A percentile compares a stretch with the other conserved stretches of the same genome.
These are phyloP conservation scores for Exserohilum turcica DNA, from an alignment of 2,329 filamentous ascomycete genomes.

Conservation along the genomic window DNA sequence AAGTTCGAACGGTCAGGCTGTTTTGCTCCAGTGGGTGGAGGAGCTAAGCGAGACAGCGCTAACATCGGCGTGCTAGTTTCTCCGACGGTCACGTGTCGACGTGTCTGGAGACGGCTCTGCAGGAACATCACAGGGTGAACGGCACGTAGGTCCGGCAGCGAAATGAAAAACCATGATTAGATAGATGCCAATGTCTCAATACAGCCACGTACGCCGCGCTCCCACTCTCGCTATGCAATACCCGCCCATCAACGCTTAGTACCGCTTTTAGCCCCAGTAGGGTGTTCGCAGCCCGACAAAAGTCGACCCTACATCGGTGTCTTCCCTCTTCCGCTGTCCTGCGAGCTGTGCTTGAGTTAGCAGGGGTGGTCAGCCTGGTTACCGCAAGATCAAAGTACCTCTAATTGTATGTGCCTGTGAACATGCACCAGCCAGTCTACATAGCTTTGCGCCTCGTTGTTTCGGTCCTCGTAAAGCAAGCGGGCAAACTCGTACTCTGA, in stretches of 20 bases:
- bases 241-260: slow-evolving; percentile 11
- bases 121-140: background rate
- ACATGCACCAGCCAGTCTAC: slow-evolving; percentile 98
- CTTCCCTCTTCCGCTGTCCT: slow-evolving; percentile 74
- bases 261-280: slow-evolving; percentile 44
- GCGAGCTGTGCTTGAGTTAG: slow-evolving; percentile 52
- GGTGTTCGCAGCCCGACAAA: slow-evolving; percentile 49
- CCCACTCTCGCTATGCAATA: slow-evolving; percentile 38
- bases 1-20: slow-evolving; percentile 5
- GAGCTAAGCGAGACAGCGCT: slow-evolving; percentile 22
- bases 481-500: slow-evolving; percentile 96
- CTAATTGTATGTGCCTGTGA: slow-evolving; percentile 89
- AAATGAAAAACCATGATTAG: background rate
- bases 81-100: slow-evolving; percentile 6
- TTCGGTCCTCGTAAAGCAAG: slow-evolving; percentile 88
- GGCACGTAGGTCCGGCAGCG: too few relatives aligned
- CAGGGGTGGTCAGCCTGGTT: background rate
- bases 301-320: slow-evolving; percentile 45
- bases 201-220: slow-evolving; percentile 11
- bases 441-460: slow-evolving; percentile 97
- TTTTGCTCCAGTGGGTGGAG: slow-evolving; percentile 19
- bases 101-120: background rate
- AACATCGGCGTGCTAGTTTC: slow-evolving; percentile 8
- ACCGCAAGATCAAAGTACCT: slow-evolving; percentile 53
- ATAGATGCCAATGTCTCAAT: slow-evolving; percentile 13